Percentiles rank a stretch among this genome's conserved stretches.
Evolutionary conservation across 2,329 filamentous ascomycete species (phyloP).

Genomic region (Aspergillus viridinutans): DNA sequence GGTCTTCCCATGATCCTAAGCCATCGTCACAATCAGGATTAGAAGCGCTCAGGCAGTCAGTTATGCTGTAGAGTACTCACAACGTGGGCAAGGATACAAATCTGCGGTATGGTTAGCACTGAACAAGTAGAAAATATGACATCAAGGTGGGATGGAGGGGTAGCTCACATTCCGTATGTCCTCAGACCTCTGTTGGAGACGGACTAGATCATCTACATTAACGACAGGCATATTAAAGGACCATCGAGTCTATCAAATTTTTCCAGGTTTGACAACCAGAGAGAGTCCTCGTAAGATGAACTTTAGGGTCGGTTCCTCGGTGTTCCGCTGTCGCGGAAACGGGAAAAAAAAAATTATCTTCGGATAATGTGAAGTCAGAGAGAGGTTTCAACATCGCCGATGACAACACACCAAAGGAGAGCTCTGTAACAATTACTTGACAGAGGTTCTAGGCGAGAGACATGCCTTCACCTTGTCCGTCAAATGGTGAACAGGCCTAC

Average conservation of each 20-base stretch:
- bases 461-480: background rate
- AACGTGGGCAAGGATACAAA: conserved; percentile 93
- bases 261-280: conserved; percentile 2
- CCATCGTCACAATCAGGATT: conserved; percentile 10
- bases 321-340: conserved; percentile 7
- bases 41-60: background rate
- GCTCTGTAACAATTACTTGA: background rate
- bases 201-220: conserved; percentile 81
- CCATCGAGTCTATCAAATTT: conserved; percentile 5
- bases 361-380: conserved; percentile 2
- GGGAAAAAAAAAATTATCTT: conserved; percentile 13
- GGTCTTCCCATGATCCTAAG: conserved; percentile 91
- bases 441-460: background rate
- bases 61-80: conserved; percentile 43
- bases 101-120: conserved; percentile 52
- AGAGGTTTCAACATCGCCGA: background rate
- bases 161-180: conserved; percentile 83
- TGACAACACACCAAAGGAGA: background rate
- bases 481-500: background rate
- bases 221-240: conserved; percentile 76
- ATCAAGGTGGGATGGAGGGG: conserved; percentile 30
- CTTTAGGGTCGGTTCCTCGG: conserved; percentile 9
- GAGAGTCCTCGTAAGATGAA: conserved; percentile 9
- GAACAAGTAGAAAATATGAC: conserved; percentile 11
- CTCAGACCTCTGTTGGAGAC: conserved; percentile 80